These are phyloP conservation scores for Cyberlindnera maclurae DNA, from an alignment of 805 yeast genomes.

Conservation along the genomic window DNA sequence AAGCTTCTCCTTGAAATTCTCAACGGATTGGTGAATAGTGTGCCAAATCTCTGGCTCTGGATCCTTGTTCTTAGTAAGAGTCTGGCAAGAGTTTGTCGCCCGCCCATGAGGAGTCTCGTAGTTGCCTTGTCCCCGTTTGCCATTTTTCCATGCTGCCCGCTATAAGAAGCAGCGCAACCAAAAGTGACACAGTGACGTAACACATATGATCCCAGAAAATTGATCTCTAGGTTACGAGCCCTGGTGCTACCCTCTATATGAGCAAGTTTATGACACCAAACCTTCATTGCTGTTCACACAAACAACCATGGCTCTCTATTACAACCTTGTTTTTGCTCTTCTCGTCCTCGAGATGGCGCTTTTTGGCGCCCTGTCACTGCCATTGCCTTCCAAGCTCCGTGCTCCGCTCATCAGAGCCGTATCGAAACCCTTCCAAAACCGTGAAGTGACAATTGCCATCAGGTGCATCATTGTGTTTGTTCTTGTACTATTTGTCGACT, in stretches of 20 bases:
- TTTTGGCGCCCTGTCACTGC: conserved; percentile 76
- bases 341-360: conserved; percentile 70
- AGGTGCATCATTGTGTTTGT: conserved; percentile 82
- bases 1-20: no score
- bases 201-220: no score
- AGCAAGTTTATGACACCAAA: not conserved
- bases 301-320: conserved; percentile 25
- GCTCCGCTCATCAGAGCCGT: conserved; percentile 57
- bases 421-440: conserved; percentile 61
- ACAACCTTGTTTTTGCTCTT: conserved; percentile 52
- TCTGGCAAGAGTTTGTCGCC: no score
- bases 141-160: no score
- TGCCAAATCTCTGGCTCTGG: no score
- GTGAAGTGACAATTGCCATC: conserved; percentile 67
- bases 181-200: no score
- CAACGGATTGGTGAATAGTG: no score
- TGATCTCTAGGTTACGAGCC: conserved; percentile 1
- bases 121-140: no score
- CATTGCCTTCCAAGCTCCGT: conserved; percentile 72
- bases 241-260: not conserved
- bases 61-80: no score
- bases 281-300: not conserved
- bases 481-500: conserved; percentile 75
- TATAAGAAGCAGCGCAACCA: no score
- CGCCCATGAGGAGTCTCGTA: no score